Conservation (phyloP, 257 asterid species). For the Nicotiana benthamiana region DNA sequence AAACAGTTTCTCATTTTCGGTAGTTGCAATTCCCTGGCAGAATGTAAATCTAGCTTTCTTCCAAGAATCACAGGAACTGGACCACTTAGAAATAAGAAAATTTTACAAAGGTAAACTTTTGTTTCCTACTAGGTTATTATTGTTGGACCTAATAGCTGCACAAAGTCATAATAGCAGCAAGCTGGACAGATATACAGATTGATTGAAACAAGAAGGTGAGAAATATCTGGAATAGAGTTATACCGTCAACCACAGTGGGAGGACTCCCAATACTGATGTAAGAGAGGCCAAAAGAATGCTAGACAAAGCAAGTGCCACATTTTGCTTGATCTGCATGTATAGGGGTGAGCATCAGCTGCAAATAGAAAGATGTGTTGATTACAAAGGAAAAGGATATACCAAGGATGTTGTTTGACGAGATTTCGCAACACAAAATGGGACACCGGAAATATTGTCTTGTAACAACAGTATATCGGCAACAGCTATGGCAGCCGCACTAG, state of each 20-base stretch:
- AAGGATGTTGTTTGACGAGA: constrained; percentile 81
- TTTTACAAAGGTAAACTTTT: neutral
- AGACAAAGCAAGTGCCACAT: constrained; percentile 78
- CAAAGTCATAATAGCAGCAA: neutral
- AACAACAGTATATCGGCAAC: constrained; percentile 92
- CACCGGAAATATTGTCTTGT: constrained; percentile 87
- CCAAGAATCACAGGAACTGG: neutral
- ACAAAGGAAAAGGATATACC: constrained; percentile 35
- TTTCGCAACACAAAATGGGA: constrained; percentile 85
- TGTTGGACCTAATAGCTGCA: neutral
- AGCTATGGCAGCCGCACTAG: constrained; percentile 96
- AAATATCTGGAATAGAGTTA: constrained; percentile 6
- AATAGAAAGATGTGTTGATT: neutral
- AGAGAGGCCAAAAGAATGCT: constrained; percentile 92
- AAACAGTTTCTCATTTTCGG: neutral
- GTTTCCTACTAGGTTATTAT: neutral
- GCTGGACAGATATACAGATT: neutral
- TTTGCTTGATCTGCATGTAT: constrained; percentile 69
- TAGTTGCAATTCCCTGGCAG: neutral
- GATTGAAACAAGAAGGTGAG: neutral
- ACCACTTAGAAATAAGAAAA: no score
- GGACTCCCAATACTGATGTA: constrained; percentile 78
- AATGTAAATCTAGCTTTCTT: neutral
- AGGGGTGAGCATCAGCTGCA: constrained; percentile 4
- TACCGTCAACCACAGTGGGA: constrained; percentile 96